phyloP scores from a whole-genome alignment of 352 stramenopile species.

The Globisporangium alternatum region DNA sequence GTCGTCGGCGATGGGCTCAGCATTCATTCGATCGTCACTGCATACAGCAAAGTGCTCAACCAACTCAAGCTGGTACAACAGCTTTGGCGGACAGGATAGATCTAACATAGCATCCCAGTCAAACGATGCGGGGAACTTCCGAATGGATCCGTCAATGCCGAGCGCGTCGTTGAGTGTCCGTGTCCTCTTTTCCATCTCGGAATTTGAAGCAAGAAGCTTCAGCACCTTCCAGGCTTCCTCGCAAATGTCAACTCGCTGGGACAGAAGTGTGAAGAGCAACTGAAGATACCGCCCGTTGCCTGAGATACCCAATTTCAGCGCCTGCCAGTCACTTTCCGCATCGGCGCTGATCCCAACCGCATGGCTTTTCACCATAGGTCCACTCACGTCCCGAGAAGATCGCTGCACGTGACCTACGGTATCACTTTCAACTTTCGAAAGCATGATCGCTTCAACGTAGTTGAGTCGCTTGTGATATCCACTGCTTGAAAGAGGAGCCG shows the following conservation, averaged over 20 bases:
- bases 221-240: constrained; percentile 80
- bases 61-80: constrained; percentile 68
- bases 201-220: constrained; percentile 62
- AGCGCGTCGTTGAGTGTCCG: constrained; percentile 62
- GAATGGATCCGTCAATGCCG: constrained; percentile 70
- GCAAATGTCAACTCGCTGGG: constrained; percentile 39
- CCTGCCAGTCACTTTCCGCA: constrained; percentile 60
- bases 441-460: constrained; percentile 55
- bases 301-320: constrained; percentile 64
- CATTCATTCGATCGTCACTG: constrained; percentile 20
- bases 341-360: constrained; percentile 36
- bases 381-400: constrained; percentile 30
- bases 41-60: constrained; percentile 60
- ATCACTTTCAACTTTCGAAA: constrained; percentile 67
- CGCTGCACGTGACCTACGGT: constrained; percentile 51
- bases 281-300: constrained; percentile 36
- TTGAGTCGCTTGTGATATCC: constrained; percentile 18
- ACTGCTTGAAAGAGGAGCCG: constrained; percentile 30
- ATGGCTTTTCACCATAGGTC: constrained; percentile 7
- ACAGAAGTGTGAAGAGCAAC: constrained; percentile 52
- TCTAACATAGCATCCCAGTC: constrained; percentile 68
- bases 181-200: constrained; percentile 66
- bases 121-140: constrained; percentile 31
- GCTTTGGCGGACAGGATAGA: constrained; percentile 45
- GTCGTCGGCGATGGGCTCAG: constrained; percentile 20